A percentile compares a stretch with the other conserved stretches of the same genome.
Conservation (phyloP, 495 filamentous ascomycete species). For the Penicillium simplicissimum region DNA sequence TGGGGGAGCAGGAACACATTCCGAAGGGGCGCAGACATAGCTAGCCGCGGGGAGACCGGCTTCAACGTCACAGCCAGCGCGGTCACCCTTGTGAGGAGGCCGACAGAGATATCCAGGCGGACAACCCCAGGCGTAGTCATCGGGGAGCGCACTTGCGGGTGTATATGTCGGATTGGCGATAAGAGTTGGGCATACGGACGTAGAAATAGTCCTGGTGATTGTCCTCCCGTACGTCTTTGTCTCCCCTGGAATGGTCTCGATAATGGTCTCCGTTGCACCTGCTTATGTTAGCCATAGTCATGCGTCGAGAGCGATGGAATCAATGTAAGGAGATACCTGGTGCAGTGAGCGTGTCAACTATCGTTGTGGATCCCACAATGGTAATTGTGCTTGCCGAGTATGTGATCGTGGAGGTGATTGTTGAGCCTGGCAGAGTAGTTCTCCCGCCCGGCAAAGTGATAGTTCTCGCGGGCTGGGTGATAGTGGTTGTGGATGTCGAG, state of each 20-base stretch:
- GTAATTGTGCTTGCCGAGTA: conserved; percentile 21
- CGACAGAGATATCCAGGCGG: conserved; percentile 61
- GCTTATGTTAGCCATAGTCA: conserved; percentile 2
- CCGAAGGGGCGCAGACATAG: conserved; percentile 55
- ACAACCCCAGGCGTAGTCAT: conserved; percentile 57
- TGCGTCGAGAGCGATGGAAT: not conserved
- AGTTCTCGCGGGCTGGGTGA: conserved; percentile 12
- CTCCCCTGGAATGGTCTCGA: conserved; percentile 7
- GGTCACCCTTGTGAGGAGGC: conserved; percentile 26
- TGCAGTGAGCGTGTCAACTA: not conserved
- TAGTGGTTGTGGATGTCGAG: conserved; percentile 14
- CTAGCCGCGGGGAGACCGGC: conserved; percentile 50
- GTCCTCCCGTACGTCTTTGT: conserved; percentile 6
- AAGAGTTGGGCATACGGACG: conserved; percentile 33
- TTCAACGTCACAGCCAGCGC: conserved; percentile 54
- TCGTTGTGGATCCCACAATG: conserved; percentile 10
- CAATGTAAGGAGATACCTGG: conserved; percentile 3
- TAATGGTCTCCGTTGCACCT: conserved; percentile 15
- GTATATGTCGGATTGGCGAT: conserved; percentile 39
- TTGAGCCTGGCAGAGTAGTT: conserved; percentile 8
- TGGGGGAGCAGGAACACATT: conserved; percentile 52
- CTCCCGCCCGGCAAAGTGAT: conserved; percentile 13
- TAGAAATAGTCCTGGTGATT: conserved; percentile 15
- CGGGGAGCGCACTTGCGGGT: conserved; percentile 30
- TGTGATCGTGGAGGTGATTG: conserved; percentile 11